Conservation (phyloP, 2,329 filamentous ascomycete genomes). For the Ophiostoma montium region DNA sequence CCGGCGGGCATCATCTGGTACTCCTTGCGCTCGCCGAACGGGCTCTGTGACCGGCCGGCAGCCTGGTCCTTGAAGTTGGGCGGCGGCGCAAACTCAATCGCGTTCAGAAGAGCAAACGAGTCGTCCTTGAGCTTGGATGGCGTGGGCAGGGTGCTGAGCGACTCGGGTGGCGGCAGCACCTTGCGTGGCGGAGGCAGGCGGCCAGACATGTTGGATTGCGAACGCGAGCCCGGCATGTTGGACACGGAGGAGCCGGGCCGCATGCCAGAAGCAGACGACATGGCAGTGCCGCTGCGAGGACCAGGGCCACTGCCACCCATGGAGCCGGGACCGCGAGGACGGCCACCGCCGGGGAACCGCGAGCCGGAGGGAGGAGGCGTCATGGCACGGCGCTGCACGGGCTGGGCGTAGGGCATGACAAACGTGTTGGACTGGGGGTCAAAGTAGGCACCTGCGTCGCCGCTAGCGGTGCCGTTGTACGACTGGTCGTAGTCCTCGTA, state of each 20-base stretch:
- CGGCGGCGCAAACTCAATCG: constrained; percentile 80
- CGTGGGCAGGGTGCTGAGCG: constrained; percentile 66
- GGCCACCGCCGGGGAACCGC: constrained; percentile 25
- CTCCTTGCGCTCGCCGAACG: constrained; percentile 48
- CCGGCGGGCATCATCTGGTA: constrained; percentile 66
- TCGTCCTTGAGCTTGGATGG: constrained; percentile 77
- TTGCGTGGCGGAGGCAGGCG: constrained; percentile 29
- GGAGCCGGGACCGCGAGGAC: constrained; percentile 29
- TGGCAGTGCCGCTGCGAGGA: constrained; percentile 21
- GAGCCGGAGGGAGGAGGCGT: constrained; percentile 64
- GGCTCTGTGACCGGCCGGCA: constrained; percentile 53
- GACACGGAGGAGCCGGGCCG: constrained; percentile 22
- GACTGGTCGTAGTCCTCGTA: constrained; percentile 64
- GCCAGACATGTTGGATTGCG: constrained; percentile 32
- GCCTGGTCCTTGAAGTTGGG: constrained; percentile 50
- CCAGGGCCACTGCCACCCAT: constrained; percentile 26
- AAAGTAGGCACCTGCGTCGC: constrained; percentile 48
- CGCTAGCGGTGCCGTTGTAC: constrained; percentile 45
- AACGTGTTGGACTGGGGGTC: constrained; percentile 57
- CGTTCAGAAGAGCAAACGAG: constrained; percentile 49
- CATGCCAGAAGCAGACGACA: constrained; percentile 29
- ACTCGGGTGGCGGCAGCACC: constrained; percentile 54
- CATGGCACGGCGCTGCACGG: constrained; percentile 81
- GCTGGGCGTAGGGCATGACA: constrained; percentile 68
- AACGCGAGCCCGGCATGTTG: neutral